Conservation (phyloP, 176 grass and related monocot genomes). For the Luzula sylvatica region DNA sequence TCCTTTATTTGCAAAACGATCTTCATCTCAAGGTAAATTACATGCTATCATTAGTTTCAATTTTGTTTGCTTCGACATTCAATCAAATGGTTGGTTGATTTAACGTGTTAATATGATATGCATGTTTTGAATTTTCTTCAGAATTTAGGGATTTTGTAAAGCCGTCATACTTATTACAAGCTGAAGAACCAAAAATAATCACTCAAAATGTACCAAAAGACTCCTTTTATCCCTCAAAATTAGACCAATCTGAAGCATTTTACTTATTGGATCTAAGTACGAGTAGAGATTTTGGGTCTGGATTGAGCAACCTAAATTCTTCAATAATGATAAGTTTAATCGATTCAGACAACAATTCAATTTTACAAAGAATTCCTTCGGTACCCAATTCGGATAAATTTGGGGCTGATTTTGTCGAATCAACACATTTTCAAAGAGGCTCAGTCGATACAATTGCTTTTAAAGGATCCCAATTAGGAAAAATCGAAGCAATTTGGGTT, state of each 20-base stretch:
- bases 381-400: constrained; percentile 31
- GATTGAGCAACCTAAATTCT: constrained; percentile 51
- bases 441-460: constrained; percentile 55
- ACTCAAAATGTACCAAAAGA: constrained; percentile 35
- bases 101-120: not conserved
- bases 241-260: constrained; percentile 46
- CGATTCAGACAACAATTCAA: constrained; percentile 40
- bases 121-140: constrained; percentile 25
- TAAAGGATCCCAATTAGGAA: constrained; percentile 48
- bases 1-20: constrained; percentile 21
- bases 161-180: constrained; percentile 52
- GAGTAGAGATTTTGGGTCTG: constrained; percentile 65
- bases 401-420: constrained; percentile 15
- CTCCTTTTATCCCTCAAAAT: constrained; percentile 27
- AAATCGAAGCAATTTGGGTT: constrained; percentile 70
- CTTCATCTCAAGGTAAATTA: constrained; percentile 42
- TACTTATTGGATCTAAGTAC: constrained; percentile 68
- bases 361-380: constrained; percentile 57
- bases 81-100: too few species aligned
- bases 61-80: not conserved
- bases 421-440: constrained; percentile 52
- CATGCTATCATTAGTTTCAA: not conserved
- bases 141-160: constrained; percentile 50
- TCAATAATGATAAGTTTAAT: constrained; percentile 63
- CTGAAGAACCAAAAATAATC: constrained; percentile 34